These are phyloP conservation scores for Paraphaeosphaeria minitans DNA, from an alignment of 2,329 filamentous ascomycete genomes.

Conservation along the genomic window DNA sequence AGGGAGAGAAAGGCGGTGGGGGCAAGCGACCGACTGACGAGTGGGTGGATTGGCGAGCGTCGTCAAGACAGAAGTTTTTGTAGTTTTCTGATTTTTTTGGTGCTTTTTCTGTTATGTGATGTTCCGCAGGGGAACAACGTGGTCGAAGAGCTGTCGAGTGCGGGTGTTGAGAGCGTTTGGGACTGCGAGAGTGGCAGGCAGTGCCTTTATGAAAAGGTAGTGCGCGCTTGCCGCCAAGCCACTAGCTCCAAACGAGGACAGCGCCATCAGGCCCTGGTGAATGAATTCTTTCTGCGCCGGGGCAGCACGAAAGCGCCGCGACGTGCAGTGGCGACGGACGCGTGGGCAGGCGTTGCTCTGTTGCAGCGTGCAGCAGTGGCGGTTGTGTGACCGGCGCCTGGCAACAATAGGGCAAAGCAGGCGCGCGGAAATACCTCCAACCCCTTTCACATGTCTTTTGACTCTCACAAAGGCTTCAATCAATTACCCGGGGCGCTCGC, in stretches of 20 bases:
- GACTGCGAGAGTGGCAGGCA: conserved; percentile 18
- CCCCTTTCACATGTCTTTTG: neutral
- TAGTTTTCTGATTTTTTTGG: conserved; percentile 49
- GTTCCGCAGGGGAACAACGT: conserved; percentile 40
- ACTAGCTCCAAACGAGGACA: conserved; percentile 8
- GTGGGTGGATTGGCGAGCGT: conserved; percentile 29
- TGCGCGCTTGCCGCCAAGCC: conserved; percentile 8
- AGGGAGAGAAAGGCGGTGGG: conserved; percentile 28
- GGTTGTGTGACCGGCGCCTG: neutral
- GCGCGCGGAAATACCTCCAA: neutral
- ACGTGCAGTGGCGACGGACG: neutral
- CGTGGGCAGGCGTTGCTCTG: neutral
- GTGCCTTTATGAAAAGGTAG: conserved; percentile 8
- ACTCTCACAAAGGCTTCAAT: neutral
- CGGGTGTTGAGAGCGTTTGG: conserved; percentile 29
- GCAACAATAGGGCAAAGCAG: neutral
- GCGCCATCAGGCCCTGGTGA: conserved; percentile 5
- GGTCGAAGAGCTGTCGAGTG: conserved; percentile 31
- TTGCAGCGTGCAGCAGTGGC: conserved; percentile 1
- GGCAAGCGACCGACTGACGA: conserved; percentile 38
- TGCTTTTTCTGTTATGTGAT: conserved; percentile 45
- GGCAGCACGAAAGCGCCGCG: neutral
- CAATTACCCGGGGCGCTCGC: neutral
- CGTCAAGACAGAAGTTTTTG: conserved; percentile 42
- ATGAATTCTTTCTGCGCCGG: conserved; percentile 6